Evolutionary conservation across 495 filamentous ascomycete genomes (phyloP), one percentile per base, ranked within the genome.

Genomic region (Talaromyces ruber): DNA sequence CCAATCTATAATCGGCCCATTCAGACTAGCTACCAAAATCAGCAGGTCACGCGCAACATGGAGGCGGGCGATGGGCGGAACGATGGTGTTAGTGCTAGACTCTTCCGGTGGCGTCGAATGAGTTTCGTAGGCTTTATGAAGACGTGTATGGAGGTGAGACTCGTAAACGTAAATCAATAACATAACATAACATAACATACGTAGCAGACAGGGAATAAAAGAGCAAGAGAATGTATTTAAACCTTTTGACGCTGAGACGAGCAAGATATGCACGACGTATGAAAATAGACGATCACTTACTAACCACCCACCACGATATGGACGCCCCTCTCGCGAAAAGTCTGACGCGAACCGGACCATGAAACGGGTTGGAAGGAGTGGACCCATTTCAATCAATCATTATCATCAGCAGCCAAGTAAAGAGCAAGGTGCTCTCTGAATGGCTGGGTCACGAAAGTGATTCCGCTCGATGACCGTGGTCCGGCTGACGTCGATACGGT

Each of bases 1-100:
- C 51, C 51, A 22, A 54, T 54, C 51, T 26, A 54, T 28, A 11
- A 25, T 14, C 51, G 51, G 51, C 24, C 51, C 51, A 26, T 54
- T 29, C 51, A 22, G 21, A 26, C 51, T 26, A 57, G 26, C 54
- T 57, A 57, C 54, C 57, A 59, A 47, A 59, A 28, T 59, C 57
- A 59, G 37, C 57, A 59, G 57, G 57, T 59, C 59, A 50, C 59
- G 59, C 45, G 59, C 43, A 34, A 21, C 59, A 29, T 47, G 11
- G 29, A 50, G 37, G 4, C 18, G 58, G 59, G n/a, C 58, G 43
- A 16, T 32, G 55, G 29, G 14, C 25, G 32, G 29, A 30, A 29
- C 28, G 22, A 26, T 60, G 45, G 39, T 47, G 22, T 52, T 60
- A 60, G 58, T 30, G 39, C 21, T 43, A 25, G 29, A 43, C 34